Conservation (phyloP, 2,329 filamentous ascomycete genomes). For the Exophiala viscosa region DNA sequence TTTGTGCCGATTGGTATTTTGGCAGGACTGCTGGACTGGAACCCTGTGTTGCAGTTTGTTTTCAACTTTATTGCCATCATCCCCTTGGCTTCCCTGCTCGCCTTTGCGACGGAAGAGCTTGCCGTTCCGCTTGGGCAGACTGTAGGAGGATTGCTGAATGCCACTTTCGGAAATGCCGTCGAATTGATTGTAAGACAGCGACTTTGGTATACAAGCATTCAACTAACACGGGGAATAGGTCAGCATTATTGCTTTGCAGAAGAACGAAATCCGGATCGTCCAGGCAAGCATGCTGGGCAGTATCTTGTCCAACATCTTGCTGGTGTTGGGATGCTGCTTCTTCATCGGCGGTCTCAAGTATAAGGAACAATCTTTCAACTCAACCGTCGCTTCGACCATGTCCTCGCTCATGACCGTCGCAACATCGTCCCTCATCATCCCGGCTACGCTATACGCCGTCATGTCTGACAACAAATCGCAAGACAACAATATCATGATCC, state of each 20-base stretch:
- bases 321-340: slow-evolving; percentile 80
- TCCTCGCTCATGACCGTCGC: slow-evolving; percentile 70
- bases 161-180: slow-evolving; percentile 64
- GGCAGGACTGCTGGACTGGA: slow-evolving; percentile 57
- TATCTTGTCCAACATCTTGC: slow-evolving; percentile 88
- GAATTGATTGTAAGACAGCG: slow-evolving; percentile 65
- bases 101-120: slow-evolving; percentile 63
- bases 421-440: slow-evolving; percentile 74
- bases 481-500: slow-evolving; percentile 59
- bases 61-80: slow-evolving; percentile 65
- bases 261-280: slow-evolving; percentile 90
- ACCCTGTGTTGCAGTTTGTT: slow-evolving; percentile 56
- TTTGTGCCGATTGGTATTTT: slow-evolving; percentile 64
- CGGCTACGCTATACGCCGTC: slow-evolving; percentile 68
- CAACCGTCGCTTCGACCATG: slow-evolving; percentile 50
- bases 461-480: slow-evolving; percentile 45
- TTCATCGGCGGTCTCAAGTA: slow-evolving; percentile 68
- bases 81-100: slow-evolving; percentile 58
- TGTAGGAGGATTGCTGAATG: slow-evolving; percentile 61
- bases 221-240: slow-evolving; percentile 67
- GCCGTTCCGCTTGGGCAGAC: slow-evolving; percentile 60
- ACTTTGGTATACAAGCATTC: slow-evolving; percentile 73
- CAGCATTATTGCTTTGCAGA: slow-evolving; percentile 81
- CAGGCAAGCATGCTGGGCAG: slow-evolving; percentile 96
- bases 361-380: slow-evolving; percentile 61